Percentiles rank a stretch among this genome's conserved stretches.
Conservation (phyloP, 768 basidiomycete genomes). For the Lactarius vividus region DNA sequence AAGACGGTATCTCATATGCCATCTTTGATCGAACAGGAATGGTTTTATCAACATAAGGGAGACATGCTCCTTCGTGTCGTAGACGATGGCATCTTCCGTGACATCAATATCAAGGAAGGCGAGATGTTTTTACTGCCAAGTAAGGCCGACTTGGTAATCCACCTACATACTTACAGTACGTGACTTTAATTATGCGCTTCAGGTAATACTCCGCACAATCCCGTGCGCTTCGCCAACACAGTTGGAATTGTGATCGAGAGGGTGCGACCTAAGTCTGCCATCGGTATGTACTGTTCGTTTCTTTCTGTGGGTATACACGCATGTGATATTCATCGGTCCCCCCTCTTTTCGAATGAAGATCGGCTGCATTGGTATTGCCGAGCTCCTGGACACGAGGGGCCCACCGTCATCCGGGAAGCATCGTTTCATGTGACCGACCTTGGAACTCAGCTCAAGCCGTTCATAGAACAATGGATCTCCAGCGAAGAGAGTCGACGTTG, state of each 20-base stretch:
- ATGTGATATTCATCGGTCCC: not conserved
- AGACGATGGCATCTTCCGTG: constrained; percentile 74
- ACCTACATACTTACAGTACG: not conserved
- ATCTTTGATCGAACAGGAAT: constrained; percentile 55
- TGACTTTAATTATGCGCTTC: not conserved
- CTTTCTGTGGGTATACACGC: not conserved
- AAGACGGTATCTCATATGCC: not conserved
- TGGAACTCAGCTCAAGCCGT: constrained; percentile 89
- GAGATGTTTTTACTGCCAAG: constrained; percentile 97
- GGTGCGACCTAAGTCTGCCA: constrained; percentile 66
- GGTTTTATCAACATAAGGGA: constrained; percentile 98
- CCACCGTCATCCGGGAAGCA: constrained; percentile 81
- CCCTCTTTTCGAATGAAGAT: constrained; percentile 47
- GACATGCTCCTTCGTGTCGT: constrained; percentile 87
- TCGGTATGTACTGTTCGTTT: constrained; percentile 52
- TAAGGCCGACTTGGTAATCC: constrained; percentile 31
- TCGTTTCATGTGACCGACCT: constrained; percentile 86
- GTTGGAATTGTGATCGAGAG: constrained; percentile 92
- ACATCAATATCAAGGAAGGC: constrained; percentile 89
- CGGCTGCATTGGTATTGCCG: constrained; percentile 91
- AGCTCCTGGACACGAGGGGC: constrained; percentile 53
- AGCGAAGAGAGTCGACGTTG: constrained; percentile 67
- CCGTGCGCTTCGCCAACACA: constrained; percentile 85
- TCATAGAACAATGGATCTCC: constrained; percentile 82
- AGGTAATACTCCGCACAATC: constrained; percentile 98